These are phyloP conservation scores for Dendrocalamus latiflorus DNA, from an alignment of 202 grass and related monocot species.

Conservation along the genomic window DNA sequence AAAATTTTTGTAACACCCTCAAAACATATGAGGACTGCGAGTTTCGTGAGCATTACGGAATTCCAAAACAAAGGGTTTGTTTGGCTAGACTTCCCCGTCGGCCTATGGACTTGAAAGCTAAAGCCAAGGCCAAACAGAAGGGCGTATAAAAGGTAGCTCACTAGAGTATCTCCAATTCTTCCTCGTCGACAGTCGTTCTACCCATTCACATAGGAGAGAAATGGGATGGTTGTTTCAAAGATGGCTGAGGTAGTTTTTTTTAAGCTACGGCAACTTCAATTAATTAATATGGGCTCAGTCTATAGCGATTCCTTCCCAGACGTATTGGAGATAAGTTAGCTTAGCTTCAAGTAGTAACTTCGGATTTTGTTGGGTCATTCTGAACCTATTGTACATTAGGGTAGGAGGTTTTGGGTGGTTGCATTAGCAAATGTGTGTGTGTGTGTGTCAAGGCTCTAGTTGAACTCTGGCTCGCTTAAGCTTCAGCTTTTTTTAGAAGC, in stretches of 20 bases:
- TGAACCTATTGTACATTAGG: neutral
- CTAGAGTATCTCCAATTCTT: neutral
- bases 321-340: neutral
- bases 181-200: neutral
- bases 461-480: neutral
- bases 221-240: too few species aligned
- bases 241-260: too few species aligned
- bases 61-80: neutral
- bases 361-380: neutral
- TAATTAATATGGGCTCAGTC: too few species aligned
- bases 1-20: neutral
- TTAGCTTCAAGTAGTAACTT: neutral
- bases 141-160: neutral
- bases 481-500: neutral
- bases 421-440: too few species aligned
- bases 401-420: neutral
- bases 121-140: neutral
- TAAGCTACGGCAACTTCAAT: too few species aligned
- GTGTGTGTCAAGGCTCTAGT: neutral
- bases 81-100: too few species aligned
- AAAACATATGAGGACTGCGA: neutral
- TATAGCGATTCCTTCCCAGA: neutral
- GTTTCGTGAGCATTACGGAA: neutral
- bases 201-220: neutral
- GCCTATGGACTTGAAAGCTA: neutral